These are phyloP conservation scores for Cercospora zeae-maydis DNA, from an alignment of 2,329 filamentous ascomycete genomes.

Conservation along the genomic window DNA sequence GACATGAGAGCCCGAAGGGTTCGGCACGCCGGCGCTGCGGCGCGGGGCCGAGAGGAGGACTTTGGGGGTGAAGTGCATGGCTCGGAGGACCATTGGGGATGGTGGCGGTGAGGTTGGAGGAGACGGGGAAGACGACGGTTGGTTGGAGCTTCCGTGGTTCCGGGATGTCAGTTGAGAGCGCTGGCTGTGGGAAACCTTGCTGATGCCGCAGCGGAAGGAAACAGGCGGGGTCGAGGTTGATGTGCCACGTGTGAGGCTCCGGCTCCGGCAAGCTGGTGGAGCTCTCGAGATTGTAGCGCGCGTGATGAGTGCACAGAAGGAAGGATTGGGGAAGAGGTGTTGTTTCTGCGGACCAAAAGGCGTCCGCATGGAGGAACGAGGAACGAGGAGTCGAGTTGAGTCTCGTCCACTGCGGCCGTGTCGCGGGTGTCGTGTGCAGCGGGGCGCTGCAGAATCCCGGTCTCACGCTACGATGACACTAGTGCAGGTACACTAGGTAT, in stretches of 20 bases:
- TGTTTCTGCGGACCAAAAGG: background rate
- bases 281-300: background rate
- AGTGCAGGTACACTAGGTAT: slow-evolving; percentile 1
- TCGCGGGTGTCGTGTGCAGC: background rate
- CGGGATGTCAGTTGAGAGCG: background rate
- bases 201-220: background rate
- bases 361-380: background rate
- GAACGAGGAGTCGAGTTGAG: no score
- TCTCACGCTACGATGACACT: slow-evolving; percentile 4
- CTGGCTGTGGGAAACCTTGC: background rate
- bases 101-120: background rate
- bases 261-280: background rate
- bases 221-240: background rate
- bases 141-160: background rate
- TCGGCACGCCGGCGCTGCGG: slow-evolving; percentile 67
- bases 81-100: slow-evolving; percentile 62
- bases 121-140: background rate
- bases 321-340: background rate
- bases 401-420: background rate
- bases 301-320: background rate
- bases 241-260: background rate
- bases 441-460: background rate
- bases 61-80: slow-evolving; percentile 70
- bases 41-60: slow-evolving; percentile 73
- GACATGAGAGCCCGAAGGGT: slow-evolving; percentile 60